Percentiles rank a stretch among this genome's conserved stretches.
Evolutionary conservation across 192 early-diverging fungal species (phyloP).

Genomic region (Cetraspora pellucida): DNA sequence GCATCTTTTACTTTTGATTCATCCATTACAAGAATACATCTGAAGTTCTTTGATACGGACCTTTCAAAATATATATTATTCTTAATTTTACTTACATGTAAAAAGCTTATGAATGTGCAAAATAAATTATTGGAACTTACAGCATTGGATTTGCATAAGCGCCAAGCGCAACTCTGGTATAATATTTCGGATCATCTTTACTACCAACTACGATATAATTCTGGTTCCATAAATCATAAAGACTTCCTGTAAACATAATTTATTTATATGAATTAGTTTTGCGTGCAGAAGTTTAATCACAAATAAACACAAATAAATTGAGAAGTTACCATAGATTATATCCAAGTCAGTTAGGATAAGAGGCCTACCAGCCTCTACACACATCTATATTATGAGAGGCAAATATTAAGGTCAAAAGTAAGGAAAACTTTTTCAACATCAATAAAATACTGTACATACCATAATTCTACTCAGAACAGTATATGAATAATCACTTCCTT

Average conservation of each 20-base stretch:
- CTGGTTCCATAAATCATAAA: constrained; percentile 37
- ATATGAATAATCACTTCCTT: constrained; percentile 27
- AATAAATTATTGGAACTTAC: background rate
- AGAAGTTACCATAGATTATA: constrained; percentile 30
- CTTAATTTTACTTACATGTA: background rate
- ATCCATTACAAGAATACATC: constrained; percentile 32
- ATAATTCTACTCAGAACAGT: constrained; percentile 30
- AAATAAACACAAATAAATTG: background rate
- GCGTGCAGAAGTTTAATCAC: background rate
- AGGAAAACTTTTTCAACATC: background rate
- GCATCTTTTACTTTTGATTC: constrained; percentile 20
- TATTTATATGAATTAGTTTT: too few relatives aligned
- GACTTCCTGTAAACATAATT: constrained; percentile 10
- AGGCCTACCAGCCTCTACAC: constrained; percentile 31
- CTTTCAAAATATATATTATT: background rate
- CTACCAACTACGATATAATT: constrained; percentile 29
- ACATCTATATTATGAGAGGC: constrained; percentile 12
- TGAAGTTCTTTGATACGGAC: constrained; percentile 26
- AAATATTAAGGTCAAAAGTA: background rate
- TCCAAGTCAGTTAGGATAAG: constrained; percentile 32
- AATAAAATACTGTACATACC: constrained; percentile 3
- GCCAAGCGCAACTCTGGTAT: constrained; percentile 24
- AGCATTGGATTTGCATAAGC: constrained; percentile 34
- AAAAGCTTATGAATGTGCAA: background rate
- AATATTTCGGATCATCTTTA: constrained; percentile 32